A percentile compares a stretch with the other conserved stretches of the same genome.
Evolutionary conservation across 768 basidiomycete species (phyloP).

Genomic region (Tylopilus balloui): DNA sequence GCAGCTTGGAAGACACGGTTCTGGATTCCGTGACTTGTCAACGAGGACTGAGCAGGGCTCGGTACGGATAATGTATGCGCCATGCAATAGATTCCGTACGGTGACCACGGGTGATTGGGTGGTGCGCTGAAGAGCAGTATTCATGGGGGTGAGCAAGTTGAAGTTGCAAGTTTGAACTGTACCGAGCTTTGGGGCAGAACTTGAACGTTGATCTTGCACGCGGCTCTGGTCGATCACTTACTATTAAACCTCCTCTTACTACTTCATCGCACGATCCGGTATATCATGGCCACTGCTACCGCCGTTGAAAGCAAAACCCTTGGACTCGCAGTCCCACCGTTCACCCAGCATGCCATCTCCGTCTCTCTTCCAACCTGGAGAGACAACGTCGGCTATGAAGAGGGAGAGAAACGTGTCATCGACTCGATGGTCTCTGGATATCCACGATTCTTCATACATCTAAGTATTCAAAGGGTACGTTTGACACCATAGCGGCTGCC

Average conservation of each 20-base stretch:
- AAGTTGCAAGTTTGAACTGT: background rate
- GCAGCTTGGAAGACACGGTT: background rate
- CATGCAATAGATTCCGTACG: background rate
- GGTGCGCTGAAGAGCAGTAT: background rate
- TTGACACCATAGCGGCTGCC: background rate
- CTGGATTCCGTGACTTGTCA: background rate
- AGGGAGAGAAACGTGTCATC: conserved; percentile 75
- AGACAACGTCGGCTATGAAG: conserved; percentile 90
- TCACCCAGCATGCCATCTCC: conserved; percentile 85
- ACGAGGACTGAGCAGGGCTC: background rate
- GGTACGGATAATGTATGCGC: background rate
- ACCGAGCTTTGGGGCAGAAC: too few species aligned
- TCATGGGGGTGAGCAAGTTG: background rate
- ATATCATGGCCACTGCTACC: conserved; percentile 6
- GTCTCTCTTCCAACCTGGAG: conserved; percentile 93
- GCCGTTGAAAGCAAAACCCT: conserved; percentile 21
- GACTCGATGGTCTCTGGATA: conserved; percentile 86
- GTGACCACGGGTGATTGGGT: background rate
- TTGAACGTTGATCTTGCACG: too few species aligned
- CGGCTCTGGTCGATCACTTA: too few species aligned
- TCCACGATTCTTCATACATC: conserved; percentile 91
- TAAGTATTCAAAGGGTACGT: conserved; percentile 76
- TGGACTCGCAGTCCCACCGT: conserved; percentile 57
- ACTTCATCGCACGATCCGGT: too few species aligned
- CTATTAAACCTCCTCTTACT: too few species aligned